Base-by-base conservation (phyloP, 225 moss, liverwort and hornwort genomes). In the Sphagnum contortum region DNA sequence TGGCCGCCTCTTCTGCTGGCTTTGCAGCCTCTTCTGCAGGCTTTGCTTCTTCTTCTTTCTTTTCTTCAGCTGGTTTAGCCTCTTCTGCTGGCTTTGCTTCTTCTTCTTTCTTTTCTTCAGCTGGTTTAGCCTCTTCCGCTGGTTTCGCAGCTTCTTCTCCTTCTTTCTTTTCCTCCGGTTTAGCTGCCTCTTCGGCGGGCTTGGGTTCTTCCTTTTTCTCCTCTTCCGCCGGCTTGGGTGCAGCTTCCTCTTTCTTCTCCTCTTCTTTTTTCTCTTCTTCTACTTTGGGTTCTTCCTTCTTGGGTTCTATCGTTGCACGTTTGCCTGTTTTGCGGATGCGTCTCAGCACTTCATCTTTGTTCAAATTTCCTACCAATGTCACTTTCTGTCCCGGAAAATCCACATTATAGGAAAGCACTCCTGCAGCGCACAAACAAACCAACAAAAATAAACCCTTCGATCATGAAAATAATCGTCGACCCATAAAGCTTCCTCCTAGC, bases 311-410 rank as follows among this genome's bases (percentile, higher is more conserved):
- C 68, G 54, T 72, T 53, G 76, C 84, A 3, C 72, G 70, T 64
- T 76, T 84, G 14, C 84, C 84, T 5, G 80, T 69, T 57, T 57
- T 84, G 66, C 74, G 77, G 64, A 84, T 45, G 48, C 73, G 69
- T 57, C 9, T 70, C 57, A 84, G 55, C 10, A 84, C 73, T 48
- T 65, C 71, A 8, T 73, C 69, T 2, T 75, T 55, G 14, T 84
- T 80, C 6, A 77, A 73, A 59, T 57, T 71, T 3, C 84, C 84
- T 10, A 71, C 52, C 58, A 84, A 77, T 2, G 61, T 59, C 3
- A 73, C 84, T 64, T 66, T 84, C 63, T 84, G 84, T 29, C 64
- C 68, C 5, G 71, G 13, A 8, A 80, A 84, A 59, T 73, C 71
- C 5, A 84, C 84, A 51, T 77, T 78, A 67, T 73, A 73, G 10